phyloP scores from a whole-genome alignment of 257 asterid species.

The Craterostigma plantagineum region DNA sequence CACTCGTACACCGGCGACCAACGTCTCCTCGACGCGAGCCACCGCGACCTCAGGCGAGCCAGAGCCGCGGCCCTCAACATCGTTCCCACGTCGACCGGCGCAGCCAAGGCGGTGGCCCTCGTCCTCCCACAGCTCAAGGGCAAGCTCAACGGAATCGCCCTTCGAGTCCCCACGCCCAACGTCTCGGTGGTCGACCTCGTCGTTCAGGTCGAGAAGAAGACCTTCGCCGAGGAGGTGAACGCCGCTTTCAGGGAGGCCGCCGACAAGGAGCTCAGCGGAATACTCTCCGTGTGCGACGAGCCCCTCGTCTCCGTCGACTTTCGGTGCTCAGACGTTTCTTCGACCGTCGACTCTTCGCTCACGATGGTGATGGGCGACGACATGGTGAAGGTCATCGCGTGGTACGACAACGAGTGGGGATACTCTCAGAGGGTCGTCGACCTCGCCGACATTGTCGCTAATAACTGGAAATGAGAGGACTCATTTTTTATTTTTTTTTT shows the following conservation, averaged over 20 bases:
- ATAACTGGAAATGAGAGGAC: conserved; percentile 62
- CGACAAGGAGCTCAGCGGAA: conserved; percentile 58
- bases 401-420: conserved; percentile 98
- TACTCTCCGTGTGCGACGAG: conserved; percentile 71
- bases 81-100: conserved; percentile 92
- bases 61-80: conserved; percentile 94
- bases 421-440: conserved; percentile 99
- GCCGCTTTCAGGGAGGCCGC: conserved; percentile 82
- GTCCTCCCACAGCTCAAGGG: conserved; percentile 91
- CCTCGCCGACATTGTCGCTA: conserved; percentile 91
- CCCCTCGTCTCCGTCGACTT: conserved; percentile 90
- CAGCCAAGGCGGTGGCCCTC: conserved; percentile 89
- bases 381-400: conserved; percentile 94
- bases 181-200: conserved; percentile 91
- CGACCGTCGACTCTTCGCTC: conserved; percentile 67
- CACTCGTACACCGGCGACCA: conserved; percentile 99
- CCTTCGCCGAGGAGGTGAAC: conserved; percentile 89
- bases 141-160: conserved; percentile 87
- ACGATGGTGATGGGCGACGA: conserved; percentile 99
- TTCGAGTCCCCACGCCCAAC: conserved; percentile 94
- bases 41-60: conserved; percentile 92
- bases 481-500: too few relatives aligned
- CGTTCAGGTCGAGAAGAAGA: conserved; percentile 82
- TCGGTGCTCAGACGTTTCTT: conserved; percentile 83
- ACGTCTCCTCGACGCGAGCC: conserved; percentile 94